Evolutionary conservation across 768 basidiomycete genomes (phyloP).

Genomic region (Phlegmacium glaucopus): DNA sequence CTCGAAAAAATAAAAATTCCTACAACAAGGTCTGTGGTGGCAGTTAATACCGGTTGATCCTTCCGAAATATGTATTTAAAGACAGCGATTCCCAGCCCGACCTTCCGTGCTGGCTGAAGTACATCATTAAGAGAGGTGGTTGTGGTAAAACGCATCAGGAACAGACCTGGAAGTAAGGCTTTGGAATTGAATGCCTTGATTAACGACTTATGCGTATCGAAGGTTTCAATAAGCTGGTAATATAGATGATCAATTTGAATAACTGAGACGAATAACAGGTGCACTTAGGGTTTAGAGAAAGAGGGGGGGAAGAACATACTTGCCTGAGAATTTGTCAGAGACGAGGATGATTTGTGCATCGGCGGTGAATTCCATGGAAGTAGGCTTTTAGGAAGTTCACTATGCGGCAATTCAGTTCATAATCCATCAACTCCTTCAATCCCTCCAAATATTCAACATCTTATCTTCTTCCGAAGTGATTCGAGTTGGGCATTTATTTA

Average conservation of each 20-base stretch:
- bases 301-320: slow-evolving; percentile 4
- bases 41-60: no score
- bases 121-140: background rate
- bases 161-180: slow-evolving; percentile 46
- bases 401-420: slow-evolving; percentile 21
- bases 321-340: slow-evolving; percentile 90
- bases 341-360: slow-evolving; percentile 68
- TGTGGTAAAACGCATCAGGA: background rate
- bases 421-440: slow-evolving; percentile 20
- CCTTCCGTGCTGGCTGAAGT: slow-evolving; percentile 41
- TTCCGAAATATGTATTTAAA: no score
- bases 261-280: background rate
- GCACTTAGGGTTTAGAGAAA: slow-evolving; percentile 16
- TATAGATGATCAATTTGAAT: slow-evolving; percentile 1
- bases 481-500: slow-evolving; percentile 47
- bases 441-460: slow-evolving; percentile 61
- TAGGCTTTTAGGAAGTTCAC: slow-evolving; percentile 85
- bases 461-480: slow-evolving; percentile 81
- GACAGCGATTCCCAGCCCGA: no score
- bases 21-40: no score
- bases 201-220: slow-evolving; percentile 23
- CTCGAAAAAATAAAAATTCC: no score
- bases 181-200: slow-evolving; percentile 43
- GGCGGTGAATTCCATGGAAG: slow-evolving; percentile 58
- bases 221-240: slow-evolving; percentile 36